Conservation (phyloP, 2,329 filamentous ascomycete species). For the Exophiala mesophila region DNA sequence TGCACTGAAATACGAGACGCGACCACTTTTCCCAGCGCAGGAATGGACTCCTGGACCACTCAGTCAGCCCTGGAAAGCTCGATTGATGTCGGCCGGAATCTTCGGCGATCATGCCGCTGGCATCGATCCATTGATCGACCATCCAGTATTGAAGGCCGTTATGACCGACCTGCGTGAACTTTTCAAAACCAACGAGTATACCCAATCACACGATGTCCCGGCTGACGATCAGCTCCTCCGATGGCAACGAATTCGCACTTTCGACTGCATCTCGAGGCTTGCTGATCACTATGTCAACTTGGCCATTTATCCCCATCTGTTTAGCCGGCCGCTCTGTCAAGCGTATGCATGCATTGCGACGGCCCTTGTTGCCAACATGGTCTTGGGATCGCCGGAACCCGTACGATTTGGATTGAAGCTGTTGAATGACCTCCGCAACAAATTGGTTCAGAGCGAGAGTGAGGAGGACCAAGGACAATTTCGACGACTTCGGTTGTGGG, state of each 20-base stretch:
- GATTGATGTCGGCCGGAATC: conserved; percentile 21
- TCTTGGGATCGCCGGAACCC: conserved; percentile 23
- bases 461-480: conserved; percentile 7
- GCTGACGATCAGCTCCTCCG: conserved; percentile 22
- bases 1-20: conserved; percentile 24
- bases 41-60: conserved; percentile 25
- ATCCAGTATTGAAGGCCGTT: conserved; percentile 19
- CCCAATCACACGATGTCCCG: conserved; percentile 16
- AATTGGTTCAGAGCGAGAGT: conserved; percentile 14
- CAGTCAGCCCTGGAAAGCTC: conserved; percentile 25
- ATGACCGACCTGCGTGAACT: conserved; percentile 23
- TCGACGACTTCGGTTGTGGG: conserved; percentile 19
- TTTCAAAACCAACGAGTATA: conserved; percentile 21
- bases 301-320: conserved; percentile 24
- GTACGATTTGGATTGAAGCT: conserved; percentile 24
- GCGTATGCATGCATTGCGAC: conserved; percentile 17
- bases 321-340: conserved; percentile 17
- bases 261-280: conserved; percentile 24
- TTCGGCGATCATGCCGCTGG: conserved; percentile 22
- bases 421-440: conserved; percentile 14
- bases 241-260: conserved; percentile 23
- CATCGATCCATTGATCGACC: conserved; percentile 21
- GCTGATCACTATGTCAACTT: conserved; percentile 23
- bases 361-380: conserved; percentile 21
- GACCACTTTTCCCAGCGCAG: conserved; percentile 21